These are phyloP conservation scores for Penicillium sp. DNA, from an alignment of 2,329 filamentous ascomycete genomes.

Conservation along the genomic window DNA sequence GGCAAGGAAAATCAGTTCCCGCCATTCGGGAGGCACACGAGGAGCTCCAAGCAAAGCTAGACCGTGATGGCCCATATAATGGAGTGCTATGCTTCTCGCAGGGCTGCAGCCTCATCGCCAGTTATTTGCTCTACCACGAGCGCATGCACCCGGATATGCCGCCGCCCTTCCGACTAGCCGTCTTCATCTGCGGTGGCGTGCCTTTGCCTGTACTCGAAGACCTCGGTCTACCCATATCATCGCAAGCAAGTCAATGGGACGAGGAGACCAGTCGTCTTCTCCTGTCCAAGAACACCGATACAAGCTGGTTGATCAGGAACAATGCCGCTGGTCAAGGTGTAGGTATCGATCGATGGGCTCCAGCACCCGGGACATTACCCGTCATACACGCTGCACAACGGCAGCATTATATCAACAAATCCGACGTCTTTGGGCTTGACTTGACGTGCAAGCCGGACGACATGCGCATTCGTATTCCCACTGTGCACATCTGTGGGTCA, in stretches of 20 bases:
- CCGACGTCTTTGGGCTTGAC: background rate
- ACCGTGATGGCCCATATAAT: background rate
- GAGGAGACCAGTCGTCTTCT: background rate
- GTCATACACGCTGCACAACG: background rate
- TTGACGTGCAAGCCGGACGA: background rate
- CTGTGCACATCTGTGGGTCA: background rate
- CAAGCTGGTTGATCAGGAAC: background rate
- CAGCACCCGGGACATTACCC: background rate
- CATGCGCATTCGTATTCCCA: background rate
- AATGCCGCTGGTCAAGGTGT: background rate
- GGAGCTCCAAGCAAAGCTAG: background rate
- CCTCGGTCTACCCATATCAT: background rate
- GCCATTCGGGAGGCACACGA: background rate
- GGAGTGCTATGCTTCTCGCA: background rate
- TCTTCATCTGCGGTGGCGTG: conserved; percentile 8
- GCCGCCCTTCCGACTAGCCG: background rate
- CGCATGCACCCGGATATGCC: background rate
- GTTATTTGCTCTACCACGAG: background rate
- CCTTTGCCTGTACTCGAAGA: background rate
- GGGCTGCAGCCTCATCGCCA: background rate
- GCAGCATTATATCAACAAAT: background rate
- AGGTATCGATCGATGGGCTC: background rate
- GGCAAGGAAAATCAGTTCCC: background rate
- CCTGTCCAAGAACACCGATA: background rate
- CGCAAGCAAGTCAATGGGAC: background rate